Conservation (phyloP, 768 basidiomycete species). For the Flagelloscypha sp. region DNA sequence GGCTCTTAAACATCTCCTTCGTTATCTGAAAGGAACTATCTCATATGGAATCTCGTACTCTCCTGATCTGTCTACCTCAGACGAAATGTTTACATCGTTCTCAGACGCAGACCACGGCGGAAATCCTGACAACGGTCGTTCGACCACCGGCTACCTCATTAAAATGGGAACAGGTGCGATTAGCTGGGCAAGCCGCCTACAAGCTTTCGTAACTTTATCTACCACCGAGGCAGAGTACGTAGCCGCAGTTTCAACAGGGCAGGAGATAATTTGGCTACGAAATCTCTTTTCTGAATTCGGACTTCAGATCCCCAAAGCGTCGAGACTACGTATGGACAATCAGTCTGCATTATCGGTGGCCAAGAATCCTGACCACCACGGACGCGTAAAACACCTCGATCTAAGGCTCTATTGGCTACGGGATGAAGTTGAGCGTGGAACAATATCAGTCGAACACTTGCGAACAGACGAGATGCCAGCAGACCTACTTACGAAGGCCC, state of each 20-base stretch:
- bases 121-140: slow-evolving; percentile 22
- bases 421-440: slow-evolving; percentile 9
- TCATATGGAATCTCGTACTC: slow-evolving; percentile 16
- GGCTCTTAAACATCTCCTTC: slow-evolving; percentile 25
- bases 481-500: slow-evolving; percentile 17
- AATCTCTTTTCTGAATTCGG: slow-evolving; percentile 22
- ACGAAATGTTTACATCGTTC: slow-evolving; percentile 14
- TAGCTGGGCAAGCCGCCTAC: slow-evolving; percentile 28
- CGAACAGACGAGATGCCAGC: slow-evolving; percentile 16
- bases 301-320: slow-evolving; percentile 10
- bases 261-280: slow-evolving; percentile 24
- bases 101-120: slow-evolving; percentile 22
- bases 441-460: slow-evolving; percentile 11
- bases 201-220: slow-evolving; percentile 30
- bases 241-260: slow-evolving; percentile 20
- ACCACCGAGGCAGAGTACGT: slow-evolving; percentile 35
- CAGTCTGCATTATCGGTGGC: slow-evolving; percentile 24
- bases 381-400: slow-evolving; percentile 22
- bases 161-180: slow-evolving; percentile 26
- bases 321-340: slow-evolving; percentile 26
- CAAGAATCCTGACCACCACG: slow-evolving; percentile 28
- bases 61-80: background rate
- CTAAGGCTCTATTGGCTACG: slow-evolving; percentile 19
- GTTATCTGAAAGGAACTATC: slow-evolving; percentile 28
- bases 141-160: slow-evolving; percentile 29